Conservation (phyloP, 1,284 basidiomycete species). For the Puccinia hordei region DNA sequence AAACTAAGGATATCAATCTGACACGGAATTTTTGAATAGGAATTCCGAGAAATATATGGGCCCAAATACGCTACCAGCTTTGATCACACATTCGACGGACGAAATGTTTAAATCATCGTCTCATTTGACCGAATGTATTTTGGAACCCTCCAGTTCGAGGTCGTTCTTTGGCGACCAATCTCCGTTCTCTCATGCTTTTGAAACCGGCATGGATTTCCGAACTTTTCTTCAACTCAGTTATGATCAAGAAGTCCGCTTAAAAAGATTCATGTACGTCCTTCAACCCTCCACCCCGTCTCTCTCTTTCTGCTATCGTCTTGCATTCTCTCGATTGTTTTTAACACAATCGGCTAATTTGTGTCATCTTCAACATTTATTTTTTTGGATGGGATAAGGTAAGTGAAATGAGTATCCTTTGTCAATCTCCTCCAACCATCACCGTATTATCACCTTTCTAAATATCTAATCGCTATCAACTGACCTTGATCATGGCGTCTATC, state of each 20-base stretch:
- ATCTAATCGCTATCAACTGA: not conserved
- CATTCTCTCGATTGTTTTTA: not conserved
- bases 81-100: slow-evolving; percentile 48
- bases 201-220: slow-evolving; percentile 50
- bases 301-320: not conserved
- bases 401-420: not conserved
- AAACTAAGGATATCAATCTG: no score
- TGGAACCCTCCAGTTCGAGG: slow-evolving; percentile 45
- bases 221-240: slow-evolving; percentile 49
- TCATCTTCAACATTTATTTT: not conserved
- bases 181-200: slow-evolving; percentile 49
- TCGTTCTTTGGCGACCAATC: slow-evolving; percentile 50
- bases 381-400: slow-evolving; percentile 10
- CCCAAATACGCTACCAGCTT: slow-evolving; percentile 47
- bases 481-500: slow-evolving; percentile 1
- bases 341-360: no score
- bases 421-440: not conserved
- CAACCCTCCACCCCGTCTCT: not conserved
- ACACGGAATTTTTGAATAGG: not conserved
- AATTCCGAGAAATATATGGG: slow-evolving; percentile 51
- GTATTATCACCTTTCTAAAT: no score
- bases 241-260: slow-evolving; percentile 50
- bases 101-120: slow-evolving; percentile 51
- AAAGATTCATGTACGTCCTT: slow-evolving; percentile 46
- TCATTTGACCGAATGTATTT: slow-evolving; percentile 48